Base-by-base conservation (phyloP, 225 moss, liverwort and hornwort species). In the Straminergon stramineum region DNA sequence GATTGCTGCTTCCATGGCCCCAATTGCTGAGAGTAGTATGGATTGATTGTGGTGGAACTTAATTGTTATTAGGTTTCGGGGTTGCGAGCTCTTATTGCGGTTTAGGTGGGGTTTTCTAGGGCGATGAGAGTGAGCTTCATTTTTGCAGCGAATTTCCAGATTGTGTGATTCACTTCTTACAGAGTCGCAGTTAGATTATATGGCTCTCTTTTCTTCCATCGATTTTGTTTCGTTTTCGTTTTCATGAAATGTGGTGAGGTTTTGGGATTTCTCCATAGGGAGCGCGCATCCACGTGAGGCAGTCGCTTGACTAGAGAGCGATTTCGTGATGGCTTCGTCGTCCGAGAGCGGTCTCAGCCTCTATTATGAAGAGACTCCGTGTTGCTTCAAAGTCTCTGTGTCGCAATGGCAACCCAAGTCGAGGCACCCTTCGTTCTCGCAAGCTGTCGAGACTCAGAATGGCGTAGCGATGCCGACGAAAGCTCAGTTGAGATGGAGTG, bases 401-500 rank as follows among this genome's bases (percentile, higher is more conserved):
- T 82, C 89, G 62, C 68, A 79, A 62, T 57, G 51, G 75, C 88
- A 85, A 82, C 87, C 86, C 60, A 62, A 83, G 57, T 62, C 80
- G 56, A 90, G 52, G 9, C 61, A 26, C 65, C 61, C 92, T 83
- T 94, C 87, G 85, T 92, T 89, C 73, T 87, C 89, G 77, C 87
- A 89, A 88, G 84, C 86, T 90, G 63, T 89, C 28, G 87, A 90
- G 83, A 69, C 82, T 66, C 62, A 77, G 26, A 62, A 90, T 88
- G 86, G 89, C 32, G 37, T 30, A 60, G 76, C 86, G 52, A 70
- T 66, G 83, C 53, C 82, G 24, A 87, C 48, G 62, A 71, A 73
- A 75, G 86, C 84, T 68, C 88, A 57, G 73, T 82, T 87, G 51
- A 79, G 75, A 70, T 94, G 88, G 91, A 87, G 84, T 88, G 92